Conservation (phyloP, 2,329 filamentous ascomycete species). For the Grosmannia clavigera region DNA sequence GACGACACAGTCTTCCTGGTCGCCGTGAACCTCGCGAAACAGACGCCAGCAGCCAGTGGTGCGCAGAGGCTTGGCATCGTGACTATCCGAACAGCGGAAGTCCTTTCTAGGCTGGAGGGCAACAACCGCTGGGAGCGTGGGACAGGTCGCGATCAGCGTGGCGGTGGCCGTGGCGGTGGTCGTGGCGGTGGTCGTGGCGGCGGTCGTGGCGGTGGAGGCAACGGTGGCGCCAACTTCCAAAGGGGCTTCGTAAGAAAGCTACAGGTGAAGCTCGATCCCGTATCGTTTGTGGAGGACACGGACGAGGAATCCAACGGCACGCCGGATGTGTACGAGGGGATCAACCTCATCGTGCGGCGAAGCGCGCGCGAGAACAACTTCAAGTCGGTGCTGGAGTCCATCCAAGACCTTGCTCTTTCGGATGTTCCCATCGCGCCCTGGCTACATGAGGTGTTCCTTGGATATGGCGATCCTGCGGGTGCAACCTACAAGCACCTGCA, state of each 20-base stretch:
- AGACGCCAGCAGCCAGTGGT: conserved; percentile 29
- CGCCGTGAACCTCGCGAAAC: conserved; percentile 50
- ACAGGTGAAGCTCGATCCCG: conserved; percentile 69
- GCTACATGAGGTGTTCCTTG: conserved; percentile 95
- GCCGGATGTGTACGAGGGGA: conserved; percentile 64
- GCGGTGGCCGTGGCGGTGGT: neutral
- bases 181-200: neutral
- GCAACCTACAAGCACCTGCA: conserved; percentile 75
- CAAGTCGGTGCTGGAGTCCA: conserved; percentile 82
- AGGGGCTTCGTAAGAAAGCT: conserved; percentile 54
- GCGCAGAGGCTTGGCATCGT: conserved; percentile 54
- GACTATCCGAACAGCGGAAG: conserved; percentile 67
- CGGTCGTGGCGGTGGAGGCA: conserved; percentile 38
- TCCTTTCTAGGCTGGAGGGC: conserved; percentile 75
- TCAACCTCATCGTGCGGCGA: conserved; percentile 78
- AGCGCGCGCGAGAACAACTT: conserved; percentile 93
- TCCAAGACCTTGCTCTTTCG: conserved; percentile 72
- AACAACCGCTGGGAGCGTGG: conserved; percentile 39
- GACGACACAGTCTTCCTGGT: conserved; percentile 88
- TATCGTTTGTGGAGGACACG: conserved; percentile 65
- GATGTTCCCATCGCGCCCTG: conserved; percentile 79
- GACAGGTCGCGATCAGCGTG: conserved; percentile 46
- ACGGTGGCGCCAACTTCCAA: conserved; percentile 37
- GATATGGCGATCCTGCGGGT: conserved; percentile 83
- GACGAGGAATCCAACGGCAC: conserved; percentile 53